These are phyloP conservation scores for Raphidocelis subcapitata DNA, from an alignment of 139 green algal species.

Conservation along the genomic window DNA sequence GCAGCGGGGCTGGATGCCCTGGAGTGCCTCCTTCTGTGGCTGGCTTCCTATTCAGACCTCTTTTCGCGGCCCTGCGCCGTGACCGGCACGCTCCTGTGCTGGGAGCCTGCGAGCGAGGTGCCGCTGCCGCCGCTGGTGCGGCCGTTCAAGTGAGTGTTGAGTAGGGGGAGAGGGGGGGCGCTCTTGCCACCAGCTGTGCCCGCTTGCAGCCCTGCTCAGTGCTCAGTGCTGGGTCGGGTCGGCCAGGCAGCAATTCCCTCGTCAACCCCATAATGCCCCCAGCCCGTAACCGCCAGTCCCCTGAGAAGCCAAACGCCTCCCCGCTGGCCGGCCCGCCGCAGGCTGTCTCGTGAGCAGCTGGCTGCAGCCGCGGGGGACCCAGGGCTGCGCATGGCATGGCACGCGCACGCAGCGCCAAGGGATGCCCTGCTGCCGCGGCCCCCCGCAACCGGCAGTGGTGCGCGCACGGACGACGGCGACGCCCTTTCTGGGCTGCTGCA, in stretches of 20 bases:
- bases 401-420: slow-evolving; percentile 29
- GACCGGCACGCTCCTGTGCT: slow-evolving; percentile 44
- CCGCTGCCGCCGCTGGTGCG: slow-evolving; percentile 49
- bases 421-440: slow-evolving; percentile 15
- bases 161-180: not conserved
- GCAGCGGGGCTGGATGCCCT: slow-evolving; percentile 20
- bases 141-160: slow-evolving; percentile 27
- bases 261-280: too few species aligned
- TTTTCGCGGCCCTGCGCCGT: slow-evolving; percentile 43
- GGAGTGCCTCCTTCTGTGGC: slow-evolving; percentile 64
- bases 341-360: slow-evolving; percentile 33
- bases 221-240: too few species aligned
- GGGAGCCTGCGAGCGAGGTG: slow-evolving; percentile 38
- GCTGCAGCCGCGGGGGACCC: slow-evolving; percentile 5
- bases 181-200: too few species aligned
- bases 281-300: too few species aligned
- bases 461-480: too few species aligned
- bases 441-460: too few species aligned
- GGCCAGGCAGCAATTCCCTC: too few species aligned
- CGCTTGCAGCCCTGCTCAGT: too few species aligned
- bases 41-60: slow-evolving; percentile 50
- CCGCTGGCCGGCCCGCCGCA: slow-evolving; percentile 1
- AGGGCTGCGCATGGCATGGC: slow-evolving; percentile 19
- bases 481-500: too few species aligned
- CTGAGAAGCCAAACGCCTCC: not conserved